Percentiles rank a stretch among this genome's conserved stretches.
These are phyloP conservation scores for Paradendryphiella salina DNA, from an alignment of 2,329 filamentous ascomycete species.

Conservation along the genomic window DNA sequence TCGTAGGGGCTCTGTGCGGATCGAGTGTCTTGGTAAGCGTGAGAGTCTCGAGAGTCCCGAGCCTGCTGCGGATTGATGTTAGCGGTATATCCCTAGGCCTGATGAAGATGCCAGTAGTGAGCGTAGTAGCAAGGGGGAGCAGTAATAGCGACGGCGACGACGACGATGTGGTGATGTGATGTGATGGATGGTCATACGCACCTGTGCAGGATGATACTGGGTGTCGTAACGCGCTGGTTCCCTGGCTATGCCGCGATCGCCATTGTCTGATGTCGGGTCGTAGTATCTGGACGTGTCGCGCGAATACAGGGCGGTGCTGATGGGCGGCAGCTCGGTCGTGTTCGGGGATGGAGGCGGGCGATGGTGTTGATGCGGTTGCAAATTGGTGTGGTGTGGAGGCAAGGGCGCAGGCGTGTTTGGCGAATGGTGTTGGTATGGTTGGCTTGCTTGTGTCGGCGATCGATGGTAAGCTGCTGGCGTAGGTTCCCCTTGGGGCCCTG, in stretches of 20 bases:
- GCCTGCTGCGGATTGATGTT: slow-evolving; percentile 31
- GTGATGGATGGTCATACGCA: slow-evolving; percentile 21
- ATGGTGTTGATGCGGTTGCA: slow-evolving; percentile 35
- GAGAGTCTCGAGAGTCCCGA: slow-evolving; percentile 44
- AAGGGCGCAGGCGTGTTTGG: slow-evolving; percentile 41
- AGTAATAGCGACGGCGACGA: not conserved
- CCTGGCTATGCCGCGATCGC: slow-evolving; percentile 40
- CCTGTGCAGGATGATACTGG: slow-evolving; percentile 40
- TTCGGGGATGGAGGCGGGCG: slow-evolving; percentile 34
- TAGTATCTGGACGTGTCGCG: slow-evolving; percentile 54
- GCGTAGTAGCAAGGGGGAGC: not conserved
- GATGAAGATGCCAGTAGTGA: not conserved
- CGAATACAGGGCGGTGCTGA: slow-evolving; percentile 45
- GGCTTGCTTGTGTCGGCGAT: slow-evolving; percentile 45
- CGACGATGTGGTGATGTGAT: not conserved
- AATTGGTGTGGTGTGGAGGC: slow-evolving; percentile 29
- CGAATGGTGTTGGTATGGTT: slow-evolving; percentile 44
- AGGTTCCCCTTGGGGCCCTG: slow-evolving; percentile 41
- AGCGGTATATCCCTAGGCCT: slow-evolving; percentile 21
- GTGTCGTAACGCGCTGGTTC: slow-evolving; percentile 39
- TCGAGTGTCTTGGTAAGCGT: slow-evolving; percentile 42
- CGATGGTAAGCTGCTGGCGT: slow-evolving; percentile 42
- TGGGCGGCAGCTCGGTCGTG: slow-evolving; percentile 47
- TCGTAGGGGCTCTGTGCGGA: slow-evolving; percentile 42
- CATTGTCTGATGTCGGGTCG: slow-evolving; percentile 54